phyloP scores from a whole-genome alignment of 768 basidiomycete genomes.

The Gloeopeniophorella convolvens region DNA sequence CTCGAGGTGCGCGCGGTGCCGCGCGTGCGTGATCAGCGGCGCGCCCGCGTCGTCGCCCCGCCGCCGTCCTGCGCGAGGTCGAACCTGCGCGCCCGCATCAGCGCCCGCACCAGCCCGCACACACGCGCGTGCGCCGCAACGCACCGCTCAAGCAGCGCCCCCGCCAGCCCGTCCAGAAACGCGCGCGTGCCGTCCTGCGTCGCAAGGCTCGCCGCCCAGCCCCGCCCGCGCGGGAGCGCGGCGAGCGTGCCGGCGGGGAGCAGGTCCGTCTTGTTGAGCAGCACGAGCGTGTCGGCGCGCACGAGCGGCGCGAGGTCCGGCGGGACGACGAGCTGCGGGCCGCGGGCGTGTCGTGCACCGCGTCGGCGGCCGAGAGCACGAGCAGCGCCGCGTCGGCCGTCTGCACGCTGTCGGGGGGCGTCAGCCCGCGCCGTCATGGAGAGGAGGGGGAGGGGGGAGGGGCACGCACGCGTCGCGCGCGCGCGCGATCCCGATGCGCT shows the following conservation, averaged over 20 bases:
- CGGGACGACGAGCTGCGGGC: constrained; percentile 33
- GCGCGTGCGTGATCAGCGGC: constrained; percentile 71
- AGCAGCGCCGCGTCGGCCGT: constrained; percentile 71
- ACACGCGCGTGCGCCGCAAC: too few species aligned
- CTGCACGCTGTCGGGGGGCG: constrained; percentile 60
- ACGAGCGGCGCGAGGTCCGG: constrained; percentile 44
- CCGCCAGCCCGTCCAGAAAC: constrained; percentile 56
- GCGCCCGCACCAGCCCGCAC: too few species aligned
- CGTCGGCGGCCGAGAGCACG: constrained; percentile 64
- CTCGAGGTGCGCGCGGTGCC: constrained; percentile 74
- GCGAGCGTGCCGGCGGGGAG: constrained; percentile 17
- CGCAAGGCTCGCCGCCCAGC: constrained; percentile 59
- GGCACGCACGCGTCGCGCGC: constrained; percentile 57
- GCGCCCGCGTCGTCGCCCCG: constrained; percentile 29
- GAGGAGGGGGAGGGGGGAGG: neutral
- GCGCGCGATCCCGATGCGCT: constrained; percentile 74
- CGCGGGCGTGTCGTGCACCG: constrained; percentile 17
- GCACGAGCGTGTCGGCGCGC: constrained; percentile 51
- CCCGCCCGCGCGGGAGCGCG: neutral
- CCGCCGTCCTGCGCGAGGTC: constrained; percentile 10
- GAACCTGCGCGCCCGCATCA: constrained; percentile 11
- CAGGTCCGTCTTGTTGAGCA: constrained; percentile 79
- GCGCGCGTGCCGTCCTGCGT: constrained; percentile 48
- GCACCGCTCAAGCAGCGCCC: constrained; percentile 45
- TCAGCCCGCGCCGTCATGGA: too few species aligned